Percentiles rank a stretch among this genome's conserved stretches.
These are phyloP conservation scores for Talaromyces atroroseus DNA, from an alignment of 2,329 filamentous ascomycete species.

Conservation along the genomic window DNA sequence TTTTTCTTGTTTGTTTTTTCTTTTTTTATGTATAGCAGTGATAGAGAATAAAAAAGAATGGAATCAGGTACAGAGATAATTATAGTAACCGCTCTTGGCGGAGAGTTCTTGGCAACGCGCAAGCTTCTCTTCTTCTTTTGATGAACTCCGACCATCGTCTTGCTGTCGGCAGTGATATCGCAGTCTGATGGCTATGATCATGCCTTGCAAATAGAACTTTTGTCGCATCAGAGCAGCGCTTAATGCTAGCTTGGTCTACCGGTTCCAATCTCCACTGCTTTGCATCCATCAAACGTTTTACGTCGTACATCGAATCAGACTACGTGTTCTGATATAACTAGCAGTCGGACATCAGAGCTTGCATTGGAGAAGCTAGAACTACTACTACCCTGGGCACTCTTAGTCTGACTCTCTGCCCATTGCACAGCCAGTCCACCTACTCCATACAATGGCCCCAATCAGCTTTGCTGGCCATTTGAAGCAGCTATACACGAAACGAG, in stretches of 20 bases:
- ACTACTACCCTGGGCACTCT: not conserved
- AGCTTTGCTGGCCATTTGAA: constrained; percentile 27
- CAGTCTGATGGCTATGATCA: not conserved
- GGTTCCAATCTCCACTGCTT: not conserved
- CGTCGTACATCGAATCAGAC: not conserved
- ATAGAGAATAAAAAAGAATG: not conserved
- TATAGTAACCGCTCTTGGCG: constrained; percentile 5
- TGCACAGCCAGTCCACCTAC: not conserved
- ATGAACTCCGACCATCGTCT: not conserved
- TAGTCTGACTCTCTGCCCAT: not conserved
- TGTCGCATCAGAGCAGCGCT: not conserved
- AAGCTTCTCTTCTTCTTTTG: not conserved
- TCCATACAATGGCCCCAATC: constrained; percentile 28
- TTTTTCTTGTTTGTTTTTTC: not conserved
- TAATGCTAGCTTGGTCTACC: not conserved
- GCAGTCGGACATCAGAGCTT: not conserved
- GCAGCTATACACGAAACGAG: constrained; percentile 28
- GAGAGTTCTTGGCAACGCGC: constrained; percentile 6
- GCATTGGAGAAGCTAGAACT: not conserved
- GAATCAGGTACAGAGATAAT: not conserved
- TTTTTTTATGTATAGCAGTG: not conserved
- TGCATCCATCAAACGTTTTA: not conserved
- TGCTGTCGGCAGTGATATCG: not conserved
- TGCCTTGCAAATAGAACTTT: not conserved
- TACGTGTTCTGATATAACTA: not conserved